phyloP scores from a whole-genome alignment of 352 stramenopile genomes.

The Pythium dissimile region DNA sequence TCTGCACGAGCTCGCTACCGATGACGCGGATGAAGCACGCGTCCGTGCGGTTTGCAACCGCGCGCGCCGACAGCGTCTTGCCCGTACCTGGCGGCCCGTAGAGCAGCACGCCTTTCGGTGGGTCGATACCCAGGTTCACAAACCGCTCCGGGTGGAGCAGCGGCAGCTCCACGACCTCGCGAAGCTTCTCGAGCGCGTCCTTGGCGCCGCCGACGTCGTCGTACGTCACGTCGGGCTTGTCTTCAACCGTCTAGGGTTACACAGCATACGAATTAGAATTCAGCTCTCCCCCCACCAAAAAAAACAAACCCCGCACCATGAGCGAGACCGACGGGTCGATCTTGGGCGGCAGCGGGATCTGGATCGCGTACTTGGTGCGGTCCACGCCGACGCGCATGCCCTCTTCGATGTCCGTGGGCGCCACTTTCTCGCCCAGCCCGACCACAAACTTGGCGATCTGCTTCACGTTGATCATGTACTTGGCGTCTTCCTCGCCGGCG shows the following conservation, averaged over 20 bases:
- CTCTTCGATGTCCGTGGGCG: conserved; percentile 99
- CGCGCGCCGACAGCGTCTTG: conserved; percentile 96
- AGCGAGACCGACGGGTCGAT: conserved; percentile 98
- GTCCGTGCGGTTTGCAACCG: conserved; percentile 98
- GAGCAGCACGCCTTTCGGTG: conserved; percentile 98
- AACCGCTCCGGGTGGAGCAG: conserved; percentile 98
- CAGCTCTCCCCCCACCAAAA: not conserved
- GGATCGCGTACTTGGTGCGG: conserved; percentile 96
- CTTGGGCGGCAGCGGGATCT: conserved; percentile 97
- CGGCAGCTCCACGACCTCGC: conserved; percentile 98
- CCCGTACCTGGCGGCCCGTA: conserved; percentile 97
- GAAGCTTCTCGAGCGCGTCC: conserved; percentile 97
- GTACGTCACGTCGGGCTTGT: conserved; percentile 99
- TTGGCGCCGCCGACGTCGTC: conserved; percentile 99
- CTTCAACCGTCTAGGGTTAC: conserved; percentile 99
- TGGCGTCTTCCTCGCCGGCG: conserved; percentile 92
- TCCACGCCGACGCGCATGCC: conserved; percentile 99
- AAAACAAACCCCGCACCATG: conserved; percentile 30
- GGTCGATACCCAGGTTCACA: conserved; percentile 98
- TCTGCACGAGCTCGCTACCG: conserved; percentile 98
- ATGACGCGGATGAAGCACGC: conserved; percentile 99
- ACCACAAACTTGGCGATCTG: conserved; percentile 99
- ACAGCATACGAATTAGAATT: conserved; percentile 22
- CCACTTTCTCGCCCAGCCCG: conserved; percentile 97
- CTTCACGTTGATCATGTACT: conserved; percentile 99